phyloP scores from a whole-genome alignment of 108 stramenopile genomes.

The Fistulifera pelliculosa region DNA sequence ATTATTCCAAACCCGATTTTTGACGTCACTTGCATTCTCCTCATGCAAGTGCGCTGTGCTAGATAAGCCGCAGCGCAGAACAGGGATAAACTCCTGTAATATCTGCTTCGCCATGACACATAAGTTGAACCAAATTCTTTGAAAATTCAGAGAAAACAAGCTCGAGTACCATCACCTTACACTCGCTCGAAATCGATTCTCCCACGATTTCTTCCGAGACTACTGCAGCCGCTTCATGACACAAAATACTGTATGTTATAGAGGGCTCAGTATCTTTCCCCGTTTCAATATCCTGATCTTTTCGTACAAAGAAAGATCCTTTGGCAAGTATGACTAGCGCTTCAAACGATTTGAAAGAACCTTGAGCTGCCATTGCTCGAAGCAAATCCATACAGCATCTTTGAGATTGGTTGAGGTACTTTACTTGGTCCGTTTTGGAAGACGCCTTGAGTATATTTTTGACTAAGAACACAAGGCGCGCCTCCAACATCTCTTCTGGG shows the following conservation, averaged over 20 bases:
- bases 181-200: not conserved
- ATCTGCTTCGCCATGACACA: too few relatives aligned
- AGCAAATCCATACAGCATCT: conserved; percentile 53
- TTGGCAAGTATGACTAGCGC: conserved; percentile 29
- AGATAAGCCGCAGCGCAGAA: conserved; percentile 1
- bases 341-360: conserved; percentile 49
- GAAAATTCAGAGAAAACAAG: conserved; percentile 1
- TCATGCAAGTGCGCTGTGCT: not conserved
- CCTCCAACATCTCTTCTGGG: conserved; percentile 32
- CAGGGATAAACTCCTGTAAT: conserved; percentile 1
- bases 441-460: conserved; percentile 29
- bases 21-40: not conserved
- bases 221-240: conserved; percentile 1
- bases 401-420: conserved; percentile 73
- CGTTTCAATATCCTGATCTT: conserved; percentile 2
- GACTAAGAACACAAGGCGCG: conserved; percentile 50
- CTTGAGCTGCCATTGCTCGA: conserved; percentile 47
- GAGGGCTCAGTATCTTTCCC: not conserved
- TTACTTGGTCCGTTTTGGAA: conserved; percentile 25
- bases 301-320: conserved; percentile 10
- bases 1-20: conserved; percentile 1
- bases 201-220: conserved; percentile 3
- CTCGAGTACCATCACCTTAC: conserved; percentile 2
- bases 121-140: not conserved
- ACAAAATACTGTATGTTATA: not conserved